These are phyloP conservation scores for Sugiyamaella americana DNA, from an alignment of 805 yeast species.

Conservation along the genomic window DNA sequence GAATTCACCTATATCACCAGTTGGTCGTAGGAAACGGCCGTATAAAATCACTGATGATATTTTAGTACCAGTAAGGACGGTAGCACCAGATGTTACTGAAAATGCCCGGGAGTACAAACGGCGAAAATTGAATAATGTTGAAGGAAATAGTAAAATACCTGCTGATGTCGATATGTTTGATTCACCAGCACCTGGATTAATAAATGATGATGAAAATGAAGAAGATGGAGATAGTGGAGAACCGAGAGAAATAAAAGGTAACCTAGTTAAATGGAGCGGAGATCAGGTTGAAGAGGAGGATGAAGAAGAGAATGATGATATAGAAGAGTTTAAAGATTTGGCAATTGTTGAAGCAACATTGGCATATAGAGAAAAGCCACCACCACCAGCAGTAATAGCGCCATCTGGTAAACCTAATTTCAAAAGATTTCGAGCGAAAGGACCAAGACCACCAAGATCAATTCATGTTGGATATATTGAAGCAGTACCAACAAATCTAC, in stretches of 20 bases:
- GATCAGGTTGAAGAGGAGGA: not conserved
- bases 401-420: constrained; percentile 18
- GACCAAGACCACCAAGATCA: not conserved
- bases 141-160: no score
- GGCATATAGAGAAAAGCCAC: constrained; percentile 2
- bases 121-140: not conserved
- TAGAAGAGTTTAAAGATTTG: constrained; percentile 9
- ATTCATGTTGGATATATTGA: not conserved
- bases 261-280: not conserved
- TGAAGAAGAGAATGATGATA: constrained; percentile 1
- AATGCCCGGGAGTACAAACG: not conserved
- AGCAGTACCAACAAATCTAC: not conserved
- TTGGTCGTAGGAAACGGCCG: not conserved
- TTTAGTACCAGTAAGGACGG: not conserved
- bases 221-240: not conserved
- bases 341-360: constrained; percentile 17
- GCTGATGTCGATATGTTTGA: not conserved
- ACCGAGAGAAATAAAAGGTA: not conserved
- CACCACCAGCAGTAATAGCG: not conserved
- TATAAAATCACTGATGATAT: not conserved
- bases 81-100: not conserved
- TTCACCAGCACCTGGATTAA: not conserved
- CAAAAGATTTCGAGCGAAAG: constrained; percentile 15
- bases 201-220: not conserved
- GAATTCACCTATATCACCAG: not conserved